These are phyloP conservation scores for Wickerhamiella spandovensis DNA, from an alignment of 805 yeast genomes.

Conservation along the genomic window DNA sequence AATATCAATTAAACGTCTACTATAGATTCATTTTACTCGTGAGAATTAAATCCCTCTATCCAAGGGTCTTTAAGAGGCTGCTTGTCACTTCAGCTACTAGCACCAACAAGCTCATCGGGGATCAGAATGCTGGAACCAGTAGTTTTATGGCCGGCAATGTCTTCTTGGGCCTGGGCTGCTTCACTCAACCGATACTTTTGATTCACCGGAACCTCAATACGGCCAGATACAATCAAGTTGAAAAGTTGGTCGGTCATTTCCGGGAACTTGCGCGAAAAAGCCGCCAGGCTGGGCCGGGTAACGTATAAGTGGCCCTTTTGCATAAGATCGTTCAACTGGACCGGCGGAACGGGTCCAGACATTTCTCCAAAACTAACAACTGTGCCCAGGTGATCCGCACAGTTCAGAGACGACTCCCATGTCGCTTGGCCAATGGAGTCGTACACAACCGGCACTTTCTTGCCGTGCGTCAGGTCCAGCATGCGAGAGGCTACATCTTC, in stretches of 20 bases:
- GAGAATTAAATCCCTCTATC: too few species aligned
- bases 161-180: slow-evolving; percentile 43
- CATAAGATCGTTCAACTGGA: slow-evolving; percentile 34
- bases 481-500: slow-evolving; percentile 23
- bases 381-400: slow-evolving; percentile 53
- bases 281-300: slow-evolving; percentile 46
- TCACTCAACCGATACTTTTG: slow-evolving; percentile 45
- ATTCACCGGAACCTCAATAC: slow-evolving; percentile 33
- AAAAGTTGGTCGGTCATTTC: slow-evolving; percentile 17
- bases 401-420: slow-evolving; percentile 46
- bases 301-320: slow-evolving; percentile 48
- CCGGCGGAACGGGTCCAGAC: slow-evolving; percentile 68
- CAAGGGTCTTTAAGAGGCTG: too few species aligned
- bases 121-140: slow-evolving; percentile 33
- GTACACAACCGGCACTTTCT: slow-evolving; percentile 23
- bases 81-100: neutral
- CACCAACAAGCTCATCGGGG: slow-evolving; percentile 1
- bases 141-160: slow-evolving; percentile 52
- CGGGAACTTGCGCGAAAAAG: slow-evolving; percentile 44
- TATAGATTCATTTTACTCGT: too few species aligned
- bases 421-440: slow-evolving; percentile 46
- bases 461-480: slow-evolving; percentile 21
- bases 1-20: too few species aligned
- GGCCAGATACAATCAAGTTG: slow-evolving; percentile 20
- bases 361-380: slow-evolving; percentile 74